Evolutionary conservation across 2,329 filamentous ascomycete genomes (phyloP), one percentile per base, ranked within the genome.

Genomic region (Diaporthe capsici): DNA sequence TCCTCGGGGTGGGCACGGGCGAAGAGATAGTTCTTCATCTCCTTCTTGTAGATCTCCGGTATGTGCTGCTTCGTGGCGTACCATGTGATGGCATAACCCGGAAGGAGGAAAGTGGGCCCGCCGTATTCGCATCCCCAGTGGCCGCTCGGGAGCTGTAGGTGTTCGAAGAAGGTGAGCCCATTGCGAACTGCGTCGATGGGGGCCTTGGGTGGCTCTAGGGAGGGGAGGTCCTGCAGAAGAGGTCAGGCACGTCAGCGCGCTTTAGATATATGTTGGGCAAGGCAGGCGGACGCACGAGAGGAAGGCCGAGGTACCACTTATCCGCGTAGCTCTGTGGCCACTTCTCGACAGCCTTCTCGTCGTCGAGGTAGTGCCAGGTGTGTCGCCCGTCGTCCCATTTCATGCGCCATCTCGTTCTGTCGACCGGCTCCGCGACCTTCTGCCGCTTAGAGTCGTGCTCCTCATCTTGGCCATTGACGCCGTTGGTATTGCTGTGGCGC

Each of bases 61-160:
- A 99, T 94, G 5, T 94, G 94, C 71, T 95, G 98, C 82, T 96
- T 92, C 77, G 96, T 98, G 71, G 94, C 94, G 83, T 98, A 96
- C 92, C 95, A 97, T 39, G 94, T 90, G 79, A 98, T 92, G 77
- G 98, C 92, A 31, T 98, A 83, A 60, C 96, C 95, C 0, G 96
- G 95, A 1, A 98, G 88, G 53, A 98, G 90, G 82, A 99, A 99
- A 94, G 98, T 96, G 5, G 97, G 97, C 0, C 97, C 97, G 73
- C 97, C 97, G 86, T 99, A 99, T 83, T 99, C 97, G 86, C 96
- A 98, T 7, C 90, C 97, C 97, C 97, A 99, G 82, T 98, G 95
- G 7, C 97, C 97, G 0, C 95, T 93, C 20, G 93, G 92, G 1
- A 98, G 89, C 83, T 99, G 97, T 34, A 98, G 90, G 78, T 96